Percentiles rank a stretch among this genome's conserved stretches.
These are phyloP conservation scores for Eucalyptus cloeziana DNA, from an alignment of 345 rosid species.

Conservation along the genomic window DNA sequence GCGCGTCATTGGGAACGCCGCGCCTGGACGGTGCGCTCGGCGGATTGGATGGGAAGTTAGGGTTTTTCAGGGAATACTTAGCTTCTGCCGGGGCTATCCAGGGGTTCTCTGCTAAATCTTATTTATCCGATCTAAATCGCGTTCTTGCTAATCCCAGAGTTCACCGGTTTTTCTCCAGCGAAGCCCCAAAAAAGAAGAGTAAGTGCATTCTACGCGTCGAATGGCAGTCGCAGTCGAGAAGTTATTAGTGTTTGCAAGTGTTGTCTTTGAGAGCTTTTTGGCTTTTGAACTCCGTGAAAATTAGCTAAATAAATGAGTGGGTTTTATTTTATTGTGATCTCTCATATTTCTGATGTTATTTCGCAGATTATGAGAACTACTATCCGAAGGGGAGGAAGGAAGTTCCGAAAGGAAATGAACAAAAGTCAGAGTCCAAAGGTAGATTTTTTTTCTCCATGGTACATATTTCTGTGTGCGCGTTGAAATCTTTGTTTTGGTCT, in stretches of 20 bases:
- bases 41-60: conserved; percentile 21
- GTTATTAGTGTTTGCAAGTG: neutral
- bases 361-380: conserved; percentile 80
- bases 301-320: neutral
- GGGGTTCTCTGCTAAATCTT: conserved; percentile 1
- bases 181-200: conserved; percentile 74
- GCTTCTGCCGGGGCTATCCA: conserved; percentile 31
- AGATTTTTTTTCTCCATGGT: neutral
- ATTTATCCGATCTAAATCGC: conserved; percentile 31
- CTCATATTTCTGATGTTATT: neutral
- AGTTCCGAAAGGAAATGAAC: conserved; percentile 58
- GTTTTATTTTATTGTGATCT: neutral
- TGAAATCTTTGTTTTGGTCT: neutral
- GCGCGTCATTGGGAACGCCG: neutral
- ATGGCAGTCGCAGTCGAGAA: neutral
- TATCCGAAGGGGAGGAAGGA: conserved; percentile 81
- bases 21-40: conserved; percentile 3
- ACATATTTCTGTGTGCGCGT: neutral
- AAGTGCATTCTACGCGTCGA: neutral
- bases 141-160: conserved; percentile 59
- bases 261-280: neutral
- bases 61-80: conserved; percentile 44
- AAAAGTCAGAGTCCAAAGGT: conserved; percentile 86
- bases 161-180: conserved; percentile 51
- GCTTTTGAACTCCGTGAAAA: neutral